Evolutionary conservation across 768 basidiomycete species (phyloP), one percentile per base, ranked within the genome.

Genomic region (Tephrocybe rancida): DNA sequence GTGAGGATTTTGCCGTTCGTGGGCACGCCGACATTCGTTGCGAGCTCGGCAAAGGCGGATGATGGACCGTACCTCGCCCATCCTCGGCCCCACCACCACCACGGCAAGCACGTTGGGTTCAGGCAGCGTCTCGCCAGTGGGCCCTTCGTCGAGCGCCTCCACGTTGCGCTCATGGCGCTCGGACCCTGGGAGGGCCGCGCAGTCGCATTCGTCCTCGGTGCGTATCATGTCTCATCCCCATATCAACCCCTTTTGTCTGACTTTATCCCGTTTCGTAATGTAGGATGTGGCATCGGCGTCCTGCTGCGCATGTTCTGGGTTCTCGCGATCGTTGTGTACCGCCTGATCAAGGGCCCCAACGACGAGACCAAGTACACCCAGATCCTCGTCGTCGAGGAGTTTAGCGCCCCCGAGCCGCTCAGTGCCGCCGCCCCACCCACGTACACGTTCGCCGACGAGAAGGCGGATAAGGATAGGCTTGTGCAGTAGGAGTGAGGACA

Each of bases 201-300:
- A 9, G 85, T 93, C 14, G 85, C 92, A 3, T 93, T 93, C 55
- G 90, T 93, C 52, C 79, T 93, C 16, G 91, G 90, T 76, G 48
- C 47, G 68, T 61, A 30, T 50, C 19, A 18, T 39, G 25, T 48
- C n/a, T 35, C 44, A 41, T 38, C 24, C 42, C 9, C 5, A 18
- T 26, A 45, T 43, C 27, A 21, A 21, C 25, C 34, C 19, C 9
- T 42, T 9, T 41, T 32, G 3, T 45, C 37, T 44, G 16, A 29
- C 21, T 14, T 42, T 19, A 41, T 21, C 24, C 16, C 41, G 19
- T 50, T 16, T 14, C 38, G 19, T 1, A 37, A 13, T 10, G 7
- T 32, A 90, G 89, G 90, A n/a, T 91, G 88, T 61, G 90, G 90
- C 46, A 81, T 92, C 48, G 91, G 91, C 50, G 90, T 92, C 39